Percentiles rank a stretch among this genome's conserved stretches.
phyloP scores from a whole-genome alignment of 2,329 filamentous ascomycete species.

The Sphaerulina vaccinii region DNA sequence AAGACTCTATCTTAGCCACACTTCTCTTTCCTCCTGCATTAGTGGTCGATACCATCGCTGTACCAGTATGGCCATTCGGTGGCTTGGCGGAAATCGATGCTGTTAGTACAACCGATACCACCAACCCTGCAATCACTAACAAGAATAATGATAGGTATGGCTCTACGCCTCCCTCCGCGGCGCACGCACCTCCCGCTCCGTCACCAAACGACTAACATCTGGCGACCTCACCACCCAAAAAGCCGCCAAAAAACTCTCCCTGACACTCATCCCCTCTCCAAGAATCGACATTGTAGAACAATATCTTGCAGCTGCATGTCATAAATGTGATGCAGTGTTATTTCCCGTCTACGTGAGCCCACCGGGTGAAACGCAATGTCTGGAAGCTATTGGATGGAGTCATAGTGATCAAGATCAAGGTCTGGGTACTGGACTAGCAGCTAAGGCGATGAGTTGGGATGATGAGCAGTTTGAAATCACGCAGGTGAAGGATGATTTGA shows the following conservation, averaged over 20 bases:
- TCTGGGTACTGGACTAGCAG: background rate
- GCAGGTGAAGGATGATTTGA: conserved; percentile 25
- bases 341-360: conserved; percentile 36
- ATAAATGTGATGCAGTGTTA: conserved; percentile 38
- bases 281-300: conserved; percentile 40
- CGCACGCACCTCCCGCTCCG: conserved; percentile 42
- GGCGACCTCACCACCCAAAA: background rate
- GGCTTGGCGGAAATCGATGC: conserved; percentile 40
- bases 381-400: conserved; percentile 47
- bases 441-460: conserved; percentile 40
- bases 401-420: conserved; percentile 34
- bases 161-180: conserved; percentile 47
- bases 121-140: no score
- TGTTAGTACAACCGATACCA: no score
- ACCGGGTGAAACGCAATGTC: conserved; percentile 42
- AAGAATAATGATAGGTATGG: no score
- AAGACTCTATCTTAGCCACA: conserved; percentile 45
- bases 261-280: conserved; percentile 40
- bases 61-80: conserved; percentile 41
- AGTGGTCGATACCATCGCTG: conserved; percentile 38
- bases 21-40: conserved; percentile 42
- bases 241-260: conserved; percentile 28
- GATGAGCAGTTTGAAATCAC: conserved; percentile 44
- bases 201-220: conserved; percentile 40
- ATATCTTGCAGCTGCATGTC: conserved; percentile 43